Percentiles rank a stretch among this genome's conserved stretches.
Evolutionary conservation across 75 land plant species (phyloP).

Genomic region (Cunninghamia lanceolata): DNA sequence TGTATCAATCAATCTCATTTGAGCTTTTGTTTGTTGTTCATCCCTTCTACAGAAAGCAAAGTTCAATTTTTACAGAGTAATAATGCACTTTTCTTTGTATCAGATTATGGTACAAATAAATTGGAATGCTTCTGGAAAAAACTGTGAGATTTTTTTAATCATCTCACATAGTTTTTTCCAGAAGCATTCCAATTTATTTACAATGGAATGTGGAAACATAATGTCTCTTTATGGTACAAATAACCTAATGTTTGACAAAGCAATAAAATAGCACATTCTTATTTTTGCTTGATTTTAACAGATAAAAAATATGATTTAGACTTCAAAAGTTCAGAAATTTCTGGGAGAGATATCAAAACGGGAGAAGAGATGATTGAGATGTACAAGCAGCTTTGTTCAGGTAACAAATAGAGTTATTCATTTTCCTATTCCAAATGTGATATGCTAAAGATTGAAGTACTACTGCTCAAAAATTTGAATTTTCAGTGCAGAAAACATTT

Average conservation of each 20-base stretch:
- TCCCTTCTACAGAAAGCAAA: neutral
- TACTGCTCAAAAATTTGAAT: neutral
- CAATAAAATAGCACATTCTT: neutral
- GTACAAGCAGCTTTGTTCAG: conserved; percentile 80
- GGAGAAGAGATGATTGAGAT: conserved; percentile 88
- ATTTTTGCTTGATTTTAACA: conserved; percentile 9
- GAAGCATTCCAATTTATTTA: too few relatives aligned
- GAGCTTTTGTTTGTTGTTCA: neutral
- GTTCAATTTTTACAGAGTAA: neutral
- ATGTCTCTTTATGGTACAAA: conserved; percentile 2
- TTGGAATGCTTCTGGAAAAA: too few relatives aligned
- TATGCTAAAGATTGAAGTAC: neutral
- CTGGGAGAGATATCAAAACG: conserved; percentile 72
- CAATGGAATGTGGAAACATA: neutral
- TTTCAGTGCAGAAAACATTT: neutral
- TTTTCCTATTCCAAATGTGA: conserved; percentile 8
- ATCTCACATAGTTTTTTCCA: too few relatives aligned
- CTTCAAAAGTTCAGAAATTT: conserved; percentile 70
- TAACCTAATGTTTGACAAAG: neutral
- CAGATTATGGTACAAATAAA: neutral
- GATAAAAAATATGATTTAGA: conserved; percentile 90
- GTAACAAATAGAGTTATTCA: conserved; percentile 29
- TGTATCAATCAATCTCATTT: neutral
- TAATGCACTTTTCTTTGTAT: neutral
- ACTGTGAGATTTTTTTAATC: too few relatives aligned